Evolutionary conservation across 2,329 filamentous ascomycete genomes (phyloP), one percentile per base, ranked within the genome.

Genomic region (Nannizziopsis barbatae): DNA sequence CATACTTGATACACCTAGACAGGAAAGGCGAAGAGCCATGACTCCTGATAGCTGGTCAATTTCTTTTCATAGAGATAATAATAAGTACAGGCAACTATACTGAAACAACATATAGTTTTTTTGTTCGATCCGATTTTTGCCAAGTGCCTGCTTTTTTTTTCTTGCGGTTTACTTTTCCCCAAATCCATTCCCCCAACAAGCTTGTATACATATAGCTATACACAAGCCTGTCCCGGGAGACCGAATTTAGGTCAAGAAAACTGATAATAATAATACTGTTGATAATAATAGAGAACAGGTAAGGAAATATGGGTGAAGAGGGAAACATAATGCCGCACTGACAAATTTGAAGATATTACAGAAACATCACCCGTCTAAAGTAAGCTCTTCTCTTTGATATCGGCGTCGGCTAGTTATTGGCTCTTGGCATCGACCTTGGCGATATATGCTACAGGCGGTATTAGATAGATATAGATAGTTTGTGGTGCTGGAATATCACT

Each of bases 391-490:
- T 57, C 53, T 53, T 57, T 56, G 52, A 55, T 51, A 49, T 51
- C 57, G 57, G 46, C 58, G 56, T 58, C 61, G 65, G 56, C 64
- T 65, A 65, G 59, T 59, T 67, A 69, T 58, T 53, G 51, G 45
- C 45, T 46, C 36, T 46, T 62, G 58, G 67, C 65, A 63, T 89
- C 85, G 57, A 83, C 81, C 77, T 86, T 85, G 71, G 84, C 75
- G 63, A 89, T 78, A 77, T 88, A 84, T 72, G 77, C 75, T 68
- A 80, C n/a, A 68, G 32, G n/a, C 9, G n/a, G 14, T 37, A 12
- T 37, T 12, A 39, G 43, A 38, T 8, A 39, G 43, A 20, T 5
- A 17, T 11, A 3, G 22, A 3, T 4, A 7, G 14, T n/a, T 32
- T n/a, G 39, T 12, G 18, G 17, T 18, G 39, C 7, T 11, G n/a